phyloP scores from a whole-genome alignment of 23 red algal genomes.

The Gracilaria domingensis region DNA sequence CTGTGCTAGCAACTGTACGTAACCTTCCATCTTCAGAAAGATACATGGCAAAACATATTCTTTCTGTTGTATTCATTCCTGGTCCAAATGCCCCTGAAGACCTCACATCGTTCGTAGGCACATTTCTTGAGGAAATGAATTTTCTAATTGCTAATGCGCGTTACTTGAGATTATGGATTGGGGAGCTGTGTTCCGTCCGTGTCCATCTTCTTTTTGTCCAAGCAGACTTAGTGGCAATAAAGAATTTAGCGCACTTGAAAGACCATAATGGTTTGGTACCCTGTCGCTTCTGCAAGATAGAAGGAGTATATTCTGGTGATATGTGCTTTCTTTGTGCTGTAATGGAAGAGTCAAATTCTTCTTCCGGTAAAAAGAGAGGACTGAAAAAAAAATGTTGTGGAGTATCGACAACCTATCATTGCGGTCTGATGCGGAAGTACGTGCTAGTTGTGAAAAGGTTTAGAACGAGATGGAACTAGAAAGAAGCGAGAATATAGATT shows the following conservation, averaged over 20 bases:
- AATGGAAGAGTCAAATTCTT: too few species aligned
- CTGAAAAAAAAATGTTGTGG: neutral
- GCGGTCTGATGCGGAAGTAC: neutral
- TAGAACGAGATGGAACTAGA: too few species aligned
- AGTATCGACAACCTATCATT: neutral
- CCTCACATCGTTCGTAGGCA: neutral
- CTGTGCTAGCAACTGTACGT: neutral
- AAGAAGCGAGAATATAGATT: neutral
- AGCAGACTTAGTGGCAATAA: neutral
- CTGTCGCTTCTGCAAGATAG: conserved; percentile 12
- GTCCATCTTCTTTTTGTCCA: conserved; percentile 20
- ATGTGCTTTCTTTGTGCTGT: neutral
- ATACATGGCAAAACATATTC: neutral
- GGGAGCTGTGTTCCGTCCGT: neutral
- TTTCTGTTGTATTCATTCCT: neutral
- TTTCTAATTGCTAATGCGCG: neutral
- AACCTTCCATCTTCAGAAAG: conserved; percentile 28
- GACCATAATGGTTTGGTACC: conserved; percentile 9
- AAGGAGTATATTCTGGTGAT: neutral
- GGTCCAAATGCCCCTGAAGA: conserved; percentile 17
- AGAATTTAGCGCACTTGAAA: neutral
- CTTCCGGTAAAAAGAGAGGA: neutral
- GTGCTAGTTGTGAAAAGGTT: neutral
- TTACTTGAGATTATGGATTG: neutral
- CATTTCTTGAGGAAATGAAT: neutral